These are phyloP conservation scores for Arthrobotrys sphaeroides DNA, from an alignment of 2,329 filamentous ascomycete genomes.

Conservation along the genomic window DNA sequence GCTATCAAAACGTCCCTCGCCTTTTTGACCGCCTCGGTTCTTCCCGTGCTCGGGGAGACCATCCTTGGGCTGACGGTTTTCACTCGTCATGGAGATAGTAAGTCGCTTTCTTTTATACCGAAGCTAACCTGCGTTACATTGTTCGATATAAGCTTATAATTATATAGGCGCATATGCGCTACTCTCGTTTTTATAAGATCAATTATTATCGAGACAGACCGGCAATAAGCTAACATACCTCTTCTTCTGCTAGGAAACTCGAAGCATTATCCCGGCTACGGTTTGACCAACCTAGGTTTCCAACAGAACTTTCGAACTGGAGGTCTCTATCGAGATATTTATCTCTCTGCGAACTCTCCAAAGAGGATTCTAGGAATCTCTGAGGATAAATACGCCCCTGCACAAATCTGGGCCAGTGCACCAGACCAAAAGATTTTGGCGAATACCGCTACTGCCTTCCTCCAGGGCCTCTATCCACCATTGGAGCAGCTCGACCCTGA, in stretches of 20 bases:
- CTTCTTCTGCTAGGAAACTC: slow-evolving; percentile 21
- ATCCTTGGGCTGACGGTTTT: slow-evolving; percentile 86
- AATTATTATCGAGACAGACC: background rate
- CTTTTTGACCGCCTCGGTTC: slow-evolving; percentile 33
- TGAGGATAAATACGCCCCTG: slow-evolving; percentile 71
- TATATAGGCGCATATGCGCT: background rate
- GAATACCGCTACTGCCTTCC: slow-evolving; percentile 79
- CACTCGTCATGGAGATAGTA: slow-evolving; percentile 85
- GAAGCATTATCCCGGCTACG: slow-evolving; percentile 76
- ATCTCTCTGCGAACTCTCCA: slow-evolving; percentile 69
- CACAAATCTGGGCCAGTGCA: slow-evolving; percentile 76
- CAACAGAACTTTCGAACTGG: slow-evolving; percentile 77
- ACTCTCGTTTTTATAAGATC: background rate
- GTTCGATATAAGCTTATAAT: slow-evolving; percentile 66
- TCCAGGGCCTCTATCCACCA: slow-evolving; percentile 88
- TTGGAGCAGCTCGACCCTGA: slow-evolving; percentile 64
- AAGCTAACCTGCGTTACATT: no score
- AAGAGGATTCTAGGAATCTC: slow-evolving; percentile 74
- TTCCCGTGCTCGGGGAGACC: slow-evolving; percentile 67
- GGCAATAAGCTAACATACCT: slow-evolving; percentile 1
- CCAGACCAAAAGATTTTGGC: slow-evolving; percentile 81
- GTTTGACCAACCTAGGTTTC: slow-evolving; percentile 82
- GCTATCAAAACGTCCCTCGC: slow-evolving; percentile 36
- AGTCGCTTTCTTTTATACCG: background rate
- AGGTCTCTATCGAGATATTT: slow-evolving; percentile 77